phyloP scores from a whole-genome alignment of 495 filamentous ascomycete species.

The Xanthoparmelia taractica region DNA sequence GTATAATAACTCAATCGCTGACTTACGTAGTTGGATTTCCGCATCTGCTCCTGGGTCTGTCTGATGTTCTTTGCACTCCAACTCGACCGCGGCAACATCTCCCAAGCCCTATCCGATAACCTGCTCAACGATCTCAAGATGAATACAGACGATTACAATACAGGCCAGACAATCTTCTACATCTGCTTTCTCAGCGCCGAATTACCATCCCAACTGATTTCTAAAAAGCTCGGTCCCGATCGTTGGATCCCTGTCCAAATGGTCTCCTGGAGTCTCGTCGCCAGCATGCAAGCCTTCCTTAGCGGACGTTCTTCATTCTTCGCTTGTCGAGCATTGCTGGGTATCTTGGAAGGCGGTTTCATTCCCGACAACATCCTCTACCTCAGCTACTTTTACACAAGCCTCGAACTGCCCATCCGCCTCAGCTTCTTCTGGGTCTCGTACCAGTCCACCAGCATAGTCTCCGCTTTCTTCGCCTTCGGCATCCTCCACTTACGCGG shows the following conservation, averaged over 20 bases:
- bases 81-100: conserved; percentile 68
- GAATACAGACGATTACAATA: conserved; percentile 70
- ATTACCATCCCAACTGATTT: conserved; percentile 64
- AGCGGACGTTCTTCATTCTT: conserved; percentile 55
- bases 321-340: conserved; percentile 56
- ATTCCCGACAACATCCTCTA: conserved; percentile 51
- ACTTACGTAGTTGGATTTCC: conserved; percentile 41
- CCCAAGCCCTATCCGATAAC: conserved; percentile 64
- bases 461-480: conserved; percentile 62
- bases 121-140: conserved; percentile 54
- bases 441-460: conserved; percentile 56
- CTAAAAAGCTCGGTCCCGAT: conserved; percentile 71
- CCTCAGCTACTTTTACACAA: conserved; percentile 70
- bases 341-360: conserved; percentile 60
- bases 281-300: conserved; percentile 59
- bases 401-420: conserved; percentile 57
- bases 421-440: conserved; percentile 65
- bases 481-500: conserved; percentile 62
- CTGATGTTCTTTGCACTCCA: conserved; percentile 80
- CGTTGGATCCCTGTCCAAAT: conserved; percentile 82
- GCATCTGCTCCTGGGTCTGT: conserved; percentile 58
- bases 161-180: conserved; percentile 66
- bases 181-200: conserved; percentile 59
- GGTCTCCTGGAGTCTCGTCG: conserved; percentile 68
- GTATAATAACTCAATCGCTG: conserved; percentile 4